Evolutionary conservation across 495 filamentous ascomycete genomes (phyloP).

Genomic region (Chaetomidium leptoderma): DNA sequence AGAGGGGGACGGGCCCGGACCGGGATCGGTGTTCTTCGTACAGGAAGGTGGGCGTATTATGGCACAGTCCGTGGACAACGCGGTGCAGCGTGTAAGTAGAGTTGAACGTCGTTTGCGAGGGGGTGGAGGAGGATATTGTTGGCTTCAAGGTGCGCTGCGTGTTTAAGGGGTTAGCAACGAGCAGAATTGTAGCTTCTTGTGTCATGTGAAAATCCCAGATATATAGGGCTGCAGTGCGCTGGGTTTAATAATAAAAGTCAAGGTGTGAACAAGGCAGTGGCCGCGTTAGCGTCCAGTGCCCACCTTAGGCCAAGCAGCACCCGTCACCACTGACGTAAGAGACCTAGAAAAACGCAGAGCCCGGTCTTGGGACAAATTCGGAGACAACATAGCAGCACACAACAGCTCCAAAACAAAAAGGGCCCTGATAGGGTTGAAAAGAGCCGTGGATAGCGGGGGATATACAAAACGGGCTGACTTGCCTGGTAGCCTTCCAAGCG

Average conservation of each 20-base stretch:
- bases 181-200: background rate
- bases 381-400: background rate
- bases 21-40: no score
- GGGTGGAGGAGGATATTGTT: no score
- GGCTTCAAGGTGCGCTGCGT: no score
- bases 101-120: no score
- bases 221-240: background rate
- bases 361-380: background rate
- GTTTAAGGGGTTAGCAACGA: background rate
- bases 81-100: no score
- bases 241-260: background rate
- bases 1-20: background rate
- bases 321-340: constrained; percentile 24
- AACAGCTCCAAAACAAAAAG: background rate
- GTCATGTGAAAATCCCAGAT: background rate
- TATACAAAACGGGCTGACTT: background rate
- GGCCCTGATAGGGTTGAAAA: no score
- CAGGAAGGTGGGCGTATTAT: no score
- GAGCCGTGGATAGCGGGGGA: no score
- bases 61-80: no score
- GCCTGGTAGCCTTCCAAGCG: background rate
- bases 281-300: constrained; percentile 2
- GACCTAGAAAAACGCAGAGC: constrained; percentile 4
- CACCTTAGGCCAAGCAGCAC: background rate
- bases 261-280: background rate